Conservation (phyloP, 129 eudicot genomes). For the Chrysanthemum seticuspe region DNA sequence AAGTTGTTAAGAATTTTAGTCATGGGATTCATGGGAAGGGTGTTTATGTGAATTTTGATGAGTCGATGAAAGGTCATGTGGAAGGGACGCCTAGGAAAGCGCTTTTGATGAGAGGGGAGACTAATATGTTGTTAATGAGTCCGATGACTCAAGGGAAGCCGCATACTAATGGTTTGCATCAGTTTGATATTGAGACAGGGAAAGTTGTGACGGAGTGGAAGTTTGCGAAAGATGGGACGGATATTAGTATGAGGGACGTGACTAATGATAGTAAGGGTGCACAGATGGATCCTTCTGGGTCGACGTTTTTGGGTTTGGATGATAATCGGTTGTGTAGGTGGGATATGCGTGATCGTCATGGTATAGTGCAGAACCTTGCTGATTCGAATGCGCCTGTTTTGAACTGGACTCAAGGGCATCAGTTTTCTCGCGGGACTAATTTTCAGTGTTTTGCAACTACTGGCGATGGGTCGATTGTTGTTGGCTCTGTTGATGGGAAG, state of each 20-base stretch:
- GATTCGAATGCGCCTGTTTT: slow-evolving; percentile 75
- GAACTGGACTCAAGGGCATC: slow-evolving; percentile 98
- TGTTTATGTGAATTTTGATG: slow-evolving; percentile 75
- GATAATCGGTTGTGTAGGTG: slow-evolving; percentile 89
- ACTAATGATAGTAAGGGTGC: slow-evolving; percentile 89
- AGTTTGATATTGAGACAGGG: slow-evolving; percentile 86
- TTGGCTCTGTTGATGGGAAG: slow-evolving; percentile 97
- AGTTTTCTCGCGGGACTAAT: slow-evolving; percentile 91
- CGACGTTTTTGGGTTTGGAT: slow-evolving; percentile 97
- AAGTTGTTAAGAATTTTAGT: slow-evolving; percentile 86
- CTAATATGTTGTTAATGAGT: slow-evolving; percentile 95
- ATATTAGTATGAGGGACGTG: slow-evolving; percentile 88
- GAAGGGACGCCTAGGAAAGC: slow-evolving; percentile 83
- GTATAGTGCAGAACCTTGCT: slow-evolving; percentile 86
- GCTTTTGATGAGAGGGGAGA: slow-evolving; percentile 83
- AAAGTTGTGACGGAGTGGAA: slow-evolving; percentile 93
- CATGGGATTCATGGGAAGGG: slow-evolving; percentile 97
- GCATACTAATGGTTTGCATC: slow-evolving; percentile 84
- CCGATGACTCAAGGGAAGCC: slow-evolving; percentile 73
- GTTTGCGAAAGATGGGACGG: slow-evolving; percentile 94
- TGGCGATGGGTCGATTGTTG: slow-evolving; percentile 98
- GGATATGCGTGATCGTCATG: slow-evolving; percentile 96
- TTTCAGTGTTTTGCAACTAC: slow-evolving; percentile 97
- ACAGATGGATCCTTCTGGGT: slow-evolving; percentile 91
- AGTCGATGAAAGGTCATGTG: slow-evolving; percentile 29